Evolutionary conservation across 768 basidiomycete genomes (phyloP).

Genomic region (Suillus spraguei): DNA sequence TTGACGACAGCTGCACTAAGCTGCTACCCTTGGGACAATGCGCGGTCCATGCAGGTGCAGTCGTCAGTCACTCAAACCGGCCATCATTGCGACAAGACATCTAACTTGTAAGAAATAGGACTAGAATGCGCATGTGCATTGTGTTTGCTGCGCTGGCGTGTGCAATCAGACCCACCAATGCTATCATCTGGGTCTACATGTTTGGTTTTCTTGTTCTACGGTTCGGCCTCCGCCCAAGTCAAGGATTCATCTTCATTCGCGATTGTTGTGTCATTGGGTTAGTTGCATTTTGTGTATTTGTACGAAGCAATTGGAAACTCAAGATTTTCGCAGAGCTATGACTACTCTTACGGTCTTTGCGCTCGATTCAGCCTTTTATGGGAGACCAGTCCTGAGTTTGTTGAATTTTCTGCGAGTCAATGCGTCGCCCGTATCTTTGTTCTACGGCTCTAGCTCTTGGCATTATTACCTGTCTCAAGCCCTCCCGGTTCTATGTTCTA

Average conservation of each 20-base stretch:
- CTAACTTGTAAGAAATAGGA: conserved; percentile 37
- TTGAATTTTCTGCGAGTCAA: conserved; percentile 86
- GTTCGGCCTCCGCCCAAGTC: conserved; percentile 38
- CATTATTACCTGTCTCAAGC: conserved; percentile 91
- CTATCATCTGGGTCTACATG: conserved; percentile 82
- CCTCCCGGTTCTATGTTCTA: conserved; percentile 78
- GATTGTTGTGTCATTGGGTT: conserved; percentile 52
- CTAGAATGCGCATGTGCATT: conserved; percentile 38
- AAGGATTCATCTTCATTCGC: conserved; percentile 36
- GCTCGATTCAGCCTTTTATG: conserved; percentile 76
- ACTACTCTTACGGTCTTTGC: conserved; percentile 35
- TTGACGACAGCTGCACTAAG: conserved; percentile 77
- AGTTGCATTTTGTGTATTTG: conserved; percentile 19
- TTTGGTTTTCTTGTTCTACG: conserved; percentile 60
- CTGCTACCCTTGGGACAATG: conserved; percentile 72
- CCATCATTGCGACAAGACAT: conserved; percentile 21
- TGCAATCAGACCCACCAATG: conserved; percentile 86
- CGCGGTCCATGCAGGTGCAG: conserved; percentile 29
- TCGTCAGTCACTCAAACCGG: conserved; percentile 22
- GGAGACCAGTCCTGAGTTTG: conserved; percentile 67
- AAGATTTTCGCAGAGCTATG: conserved; percentile 18
- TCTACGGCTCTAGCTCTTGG: conserved; percentile 86
- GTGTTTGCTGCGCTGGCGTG: conserved; percentile 76
- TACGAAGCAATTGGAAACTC: conserved; percentile 7
- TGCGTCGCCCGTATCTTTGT: conserved; percentile 82